Conservation (phyloP, 257 asterid genomes). For the Nicotiana otophora region DNA sequence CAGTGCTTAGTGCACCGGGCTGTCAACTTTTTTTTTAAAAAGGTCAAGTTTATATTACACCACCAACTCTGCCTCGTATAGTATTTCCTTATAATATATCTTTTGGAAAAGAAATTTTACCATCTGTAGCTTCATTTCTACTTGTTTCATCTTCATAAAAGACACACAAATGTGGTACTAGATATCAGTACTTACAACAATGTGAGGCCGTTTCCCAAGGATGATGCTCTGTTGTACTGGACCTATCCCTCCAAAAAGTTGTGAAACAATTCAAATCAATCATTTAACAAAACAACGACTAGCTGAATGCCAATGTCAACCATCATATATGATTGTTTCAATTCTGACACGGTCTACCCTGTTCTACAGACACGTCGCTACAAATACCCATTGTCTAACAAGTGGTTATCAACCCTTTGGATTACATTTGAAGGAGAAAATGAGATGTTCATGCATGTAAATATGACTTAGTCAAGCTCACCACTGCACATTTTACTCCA, state of each 20-base stretch:
- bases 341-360: not conserved
- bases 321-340: not conserved
- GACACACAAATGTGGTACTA: not conserved
- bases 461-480: constrained; percentile 2
- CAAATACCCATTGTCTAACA: not conserved
- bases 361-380: not conserved
- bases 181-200: constrained; percentile 51
- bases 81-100: not conserved
- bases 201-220: constrained; percentile 80
- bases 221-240: constrained; percentile 62
- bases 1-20: too few relatives aligned
- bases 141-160: not conserved
- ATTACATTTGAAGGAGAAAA: not conserved
- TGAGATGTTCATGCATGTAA: not conserved
- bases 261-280: constrained; percentile 10
- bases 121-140: not conserved
- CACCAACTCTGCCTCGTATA: not conserved
- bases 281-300: not conserved
- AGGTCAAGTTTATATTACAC: not conserved
- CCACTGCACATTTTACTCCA: constrained; percentile 74
- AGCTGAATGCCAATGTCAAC: not conserved
- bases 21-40: too few relatives aligned
- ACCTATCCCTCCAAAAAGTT: constrained; percentile 88
- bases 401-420: not conserved
- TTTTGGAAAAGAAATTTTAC: not conserved